Conservation (phyloP, 176 grass and related monocot species). For the Secale cereale region DNA sequence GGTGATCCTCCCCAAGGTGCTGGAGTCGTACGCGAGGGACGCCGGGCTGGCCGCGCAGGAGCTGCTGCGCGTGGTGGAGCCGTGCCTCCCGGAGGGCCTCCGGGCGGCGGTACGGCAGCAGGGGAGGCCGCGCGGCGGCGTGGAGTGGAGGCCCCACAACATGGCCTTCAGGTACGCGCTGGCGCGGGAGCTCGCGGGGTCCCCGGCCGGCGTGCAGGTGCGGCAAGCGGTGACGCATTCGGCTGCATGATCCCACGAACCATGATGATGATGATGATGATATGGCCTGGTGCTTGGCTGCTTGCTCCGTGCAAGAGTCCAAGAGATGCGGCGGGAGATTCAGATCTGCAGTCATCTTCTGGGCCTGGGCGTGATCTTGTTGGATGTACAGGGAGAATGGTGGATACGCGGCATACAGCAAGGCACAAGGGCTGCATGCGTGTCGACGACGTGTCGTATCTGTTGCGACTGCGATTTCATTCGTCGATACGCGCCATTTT, state of each 20-base stretch:
- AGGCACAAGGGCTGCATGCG: neutral
- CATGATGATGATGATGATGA: neutral
- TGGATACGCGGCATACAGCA: neutral
- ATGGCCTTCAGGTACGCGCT: constrained; percentile 73
- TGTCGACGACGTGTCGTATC: neutral
- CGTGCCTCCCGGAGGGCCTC: constrained; percentile 59
- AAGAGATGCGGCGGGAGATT: constrained; percentile 2
- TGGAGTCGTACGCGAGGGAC: constrained; percentile 60
- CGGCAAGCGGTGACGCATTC: neutral
- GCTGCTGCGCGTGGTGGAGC: constrained; percentile 46
- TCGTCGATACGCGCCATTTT: neutral
- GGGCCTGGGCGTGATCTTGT: neutral
- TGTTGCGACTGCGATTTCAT: neutral
- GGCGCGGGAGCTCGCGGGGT: constrained; percentile 41
- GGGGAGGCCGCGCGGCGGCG: constrained; percentile 26
- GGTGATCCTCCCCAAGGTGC: constrained; percentile 65
- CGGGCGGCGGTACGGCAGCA: constrained; percentile 29
- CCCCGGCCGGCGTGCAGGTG: neutral
- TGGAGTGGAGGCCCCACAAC: constrained; percentile 80
- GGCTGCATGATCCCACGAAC: neutral
- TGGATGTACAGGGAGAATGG: neutral
- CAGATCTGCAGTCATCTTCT: neutral
- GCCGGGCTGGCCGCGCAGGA: constrained; percentile 47
- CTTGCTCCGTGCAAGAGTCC: neutral
- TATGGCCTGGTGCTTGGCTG: neutral